Conservation (phyloP, 441 rosid species). For the Pelargonium cotyledonis region DNA sequence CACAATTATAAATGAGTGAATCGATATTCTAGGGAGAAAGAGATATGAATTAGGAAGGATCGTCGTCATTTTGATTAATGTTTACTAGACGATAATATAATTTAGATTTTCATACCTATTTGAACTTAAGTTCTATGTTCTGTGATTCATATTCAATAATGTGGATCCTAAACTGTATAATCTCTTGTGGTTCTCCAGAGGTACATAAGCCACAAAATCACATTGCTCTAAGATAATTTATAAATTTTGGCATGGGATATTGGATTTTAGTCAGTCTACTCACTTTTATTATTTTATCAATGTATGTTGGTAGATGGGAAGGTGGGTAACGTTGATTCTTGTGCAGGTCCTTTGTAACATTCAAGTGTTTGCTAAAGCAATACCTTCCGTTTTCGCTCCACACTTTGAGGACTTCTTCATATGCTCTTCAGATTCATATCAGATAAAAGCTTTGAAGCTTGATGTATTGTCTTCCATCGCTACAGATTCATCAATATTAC, state of each 20-base stretch:
- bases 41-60: neutral
- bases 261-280: constrained; percentile 15
- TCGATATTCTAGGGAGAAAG: neutral
- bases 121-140: neutral
- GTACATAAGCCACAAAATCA: neutral
- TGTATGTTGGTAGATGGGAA: constrained; percentile 16
- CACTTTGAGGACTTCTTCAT: constrained; percentile 73
- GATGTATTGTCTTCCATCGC: constrained; percentile 79
- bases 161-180: neutral
- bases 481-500: constrained; percentile 58
- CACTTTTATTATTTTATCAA: constrained; percentile 14
- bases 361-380: constrained; percentile 78
- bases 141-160: neutral
- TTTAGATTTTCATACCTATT: neutral
- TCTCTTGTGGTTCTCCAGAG: neutral
- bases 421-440: constrained; percentile 68
- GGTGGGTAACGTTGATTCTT: constrained; percentile 20
- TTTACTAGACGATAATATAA: neutral
- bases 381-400: constrained; percentile 72
- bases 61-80: neutral
- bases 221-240: neutral
- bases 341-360: constrained; percentile 86
- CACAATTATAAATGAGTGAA: no score
- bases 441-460: constrained; percentile 80
- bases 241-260: neutral